These are phyloP conservation scores for Monosporascus sp. DNA, from an alignment of 2,329 filamentous ascomycete genomes.

Conservation along the genomic window DNA sequence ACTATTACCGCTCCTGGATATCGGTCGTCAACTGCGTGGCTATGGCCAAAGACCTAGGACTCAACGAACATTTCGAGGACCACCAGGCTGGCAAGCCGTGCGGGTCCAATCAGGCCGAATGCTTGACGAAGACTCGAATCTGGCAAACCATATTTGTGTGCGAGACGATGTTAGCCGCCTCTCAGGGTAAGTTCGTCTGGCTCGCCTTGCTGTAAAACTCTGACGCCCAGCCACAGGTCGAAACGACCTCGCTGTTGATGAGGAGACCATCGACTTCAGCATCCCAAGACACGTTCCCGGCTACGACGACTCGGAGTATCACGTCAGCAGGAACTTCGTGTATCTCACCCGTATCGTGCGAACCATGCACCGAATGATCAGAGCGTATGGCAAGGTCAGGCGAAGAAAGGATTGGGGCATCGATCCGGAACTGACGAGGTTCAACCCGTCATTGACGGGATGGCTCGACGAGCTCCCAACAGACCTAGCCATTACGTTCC, in stretches of 20 bases:
- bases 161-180: slow-evolving; percentile 88
- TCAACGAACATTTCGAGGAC: slow-evolving; percentile 79
- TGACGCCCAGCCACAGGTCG: slow-evolving; percentile 50
- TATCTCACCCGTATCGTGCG: slow-evolving; percentile 74
- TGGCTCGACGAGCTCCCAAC: slow-evolving; percentile 74
- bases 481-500: slow-evolving; percentile 74
- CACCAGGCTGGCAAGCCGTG: slow-evolving; percentile 71
- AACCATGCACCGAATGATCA: slow-evolving; percentile 73
- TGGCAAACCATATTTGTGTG: slow-evolving; percentile 86
- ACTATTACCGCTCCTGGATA: slow-evolving; percentile 98
- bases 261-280: slow-evolving; percentile 70
- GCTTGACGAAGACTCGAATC: slow-evolving; percentile 75
- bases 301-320: slow-evolving; percentile 68
- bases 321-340: slow-evolving; percentile 76
- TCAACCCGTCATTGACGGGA: slow-evolving; percentile 69
- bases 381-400: slow-evolving; percentile 68
- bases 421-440: slow-evolving; percentile 74
- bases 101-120: slow-evolving; percentile 65
- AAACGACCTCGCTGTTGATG: slow-evolving; percentile 69
- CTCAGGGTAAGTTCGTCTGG: slow-evolving; percentile 63
- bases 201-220: background rate
- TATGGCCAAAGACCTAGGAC: slow-evolving; percentile 86
- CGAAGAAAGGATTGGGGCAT: slow-evolving; percentile 76
- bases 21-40: slow-evolving; percentile 85
- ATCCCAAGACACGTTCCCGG: slow-evolving; percentile 59